Evolutionary conservation across 2,329 filamentous ascomycete genomes (phyloP), one percentile per base, ranked within the genome.

Genomic region (Calonectria multiphialidica): DNA sequence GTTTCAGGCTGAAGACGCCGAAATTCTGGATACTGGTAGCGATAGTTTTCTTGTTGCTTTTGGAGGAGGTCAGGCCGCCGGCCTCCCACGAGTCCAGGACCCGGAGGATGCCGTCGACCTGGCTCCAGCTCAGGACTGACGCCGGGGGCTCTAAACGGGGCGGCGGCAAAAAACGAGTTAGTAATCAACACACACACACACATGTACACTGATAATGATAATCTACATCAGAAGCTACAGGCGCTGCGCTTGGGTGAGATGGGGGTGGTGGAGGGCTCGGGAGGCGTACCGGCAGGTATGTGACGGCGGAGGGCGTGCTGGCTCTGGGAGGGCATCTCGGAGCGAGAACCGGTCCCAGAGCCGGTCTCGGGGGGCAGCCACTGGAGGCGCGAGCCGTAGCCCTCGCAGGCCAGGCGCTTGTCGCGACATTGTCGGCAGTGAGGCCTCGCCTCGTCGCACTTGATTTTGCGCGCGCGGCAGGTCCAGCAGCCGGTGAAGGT

Each of bases 341-440:
- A 66, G 61, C 61, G 62, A 65, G 40, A 47, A 16, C 47, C 37
- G 47, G 55, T 18, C 40, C 33, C 61, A 8, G 16, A 37, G 13
- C 53, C 53, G 25, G 63, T 30, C 28, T 30, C 28, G 35, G 35
- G 35, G 3, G 9, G 5, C 30, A 74, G 49, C 81, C 81, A 83
- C 42, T 78, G 75, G 6, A 82, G 80, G 0, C 81, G 77, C 15
- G 75, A 72, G 62, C 77, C 74, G 50, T 83, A 83, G 10, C 82
- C 82, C 62, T 81, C 76, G 33, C 82, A 84, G 21, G 59, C 45
- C 33, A 82, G 66, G n/a, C 73, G 73, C 45, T 80, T 79, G 16
- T 77, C 75, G 23, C 73, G 49, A 33, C 77, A 78, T 33, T 78
- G 77, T 3, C 49, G 66, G 25, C 77, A 78, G 9, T 68, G 55